Evolutionary conservation across 345 rosid genomes (phyloP).

Genomic region (Erodium maritimum): DNA sequence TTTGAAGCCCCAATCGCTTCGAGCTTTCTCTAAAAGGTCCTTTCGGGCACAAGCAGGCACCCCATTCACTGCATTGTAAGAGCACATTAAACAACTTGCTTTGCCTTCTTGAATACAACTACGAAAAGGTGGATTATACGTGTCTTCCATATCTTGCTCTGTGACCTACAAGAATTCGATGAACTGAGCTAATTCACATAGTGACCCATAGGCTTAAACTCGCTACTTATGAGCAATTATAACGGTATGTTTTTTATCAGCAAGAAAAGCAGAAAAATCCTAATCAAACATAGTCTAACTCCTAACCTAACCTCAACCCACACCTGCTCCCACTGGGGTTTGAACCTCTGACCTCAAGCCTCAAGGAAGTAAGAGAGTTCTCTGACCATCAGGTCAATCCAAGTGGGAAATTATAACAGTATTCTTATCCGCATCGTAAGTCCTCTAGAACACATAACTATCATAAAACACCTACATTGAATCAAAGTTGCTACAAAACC

Average conservation of each 20-base stretch:
- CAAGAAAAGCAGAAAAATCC: no score
- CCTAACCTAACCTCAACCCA: no score
- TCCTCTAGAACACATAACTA: neutral
- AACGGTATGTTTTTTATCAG: no score
- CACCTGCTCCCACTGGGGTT: no score
- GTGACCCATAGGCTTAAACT: no score
- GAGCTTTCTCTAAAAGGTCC: constrained; percentile 53
- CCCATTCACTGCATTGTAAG: constrained; percentile 47
- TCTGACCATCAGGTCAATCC: no score
- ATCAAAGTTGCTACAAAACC: constrained; percentile 24
- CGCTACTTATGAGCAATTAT: no score
- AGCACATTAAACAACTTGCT: constrained; percentile 33
- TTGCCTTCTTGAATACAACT: constrained; percentile 29
- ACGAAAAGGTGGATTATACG: constrained; percentile 35
- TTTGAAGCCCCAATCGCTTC: constrained; percentile 75
- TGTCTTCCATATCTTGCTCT: constrained; percentile 31
- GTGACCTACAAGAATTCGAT: constrained; percentile 21
- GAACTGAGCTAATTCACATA: neutral
- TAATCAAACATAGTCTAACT: no score
- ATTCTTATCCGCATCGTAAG: neutral
- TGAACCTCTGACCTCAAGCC: no score
- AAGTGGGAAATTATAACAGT: neutral
- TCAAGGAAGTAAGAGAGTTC: no score
- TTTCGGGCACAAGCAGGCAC: constrained; percentile 72
- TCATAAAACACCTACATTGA: no score